These are phyloP conservation scores for Camellia japonica DNA, from an alignment of 148 eudicot genomes.

Conservation along the genomic window DNA sequence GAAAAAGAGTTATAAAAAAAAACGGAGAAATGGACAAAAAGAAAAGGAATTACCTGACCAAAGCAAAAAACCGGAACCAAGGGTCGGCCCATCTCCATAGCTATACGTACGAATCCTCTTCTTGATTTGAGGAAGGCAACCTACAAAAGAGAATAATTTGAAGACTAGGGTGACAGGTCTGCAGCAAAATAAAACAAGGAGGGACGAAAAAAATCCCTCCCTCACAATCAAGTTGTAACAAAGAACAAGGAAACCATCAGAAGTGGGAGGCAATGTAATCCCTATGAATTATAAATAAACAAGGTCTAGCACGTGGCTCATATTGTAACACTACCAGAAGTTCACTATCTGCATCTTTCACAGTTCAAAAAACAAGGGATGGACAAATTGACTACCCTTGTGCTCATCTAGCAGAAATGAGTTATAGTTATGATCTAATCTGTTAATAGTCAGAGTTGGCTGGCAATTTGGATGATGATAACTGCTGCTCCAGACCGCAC, in stretches of 20 bases:
- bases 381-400: neutral
- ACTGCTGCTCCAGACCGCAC: neutral
- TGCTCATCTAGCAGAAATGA: neutral
- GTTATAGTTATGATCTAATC: neutral
- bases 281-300: neutral
- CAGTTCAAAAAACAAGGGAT: too few relatives aligned
- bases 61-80: slow-evolving; percentile 92
- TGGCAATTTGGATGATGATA: neutral
- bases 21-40: neutral
- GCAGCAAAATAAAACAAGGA: neutral
- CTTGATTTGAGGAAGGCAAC: slow-evolving; percentile 60
- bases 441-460: neutral
- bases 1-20: neutral
- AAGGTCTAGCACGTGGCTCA: neutral
- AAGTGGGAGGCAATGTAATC: neutral
- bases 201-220: too few relatives aligned
- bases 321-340: too few relatives aligned
- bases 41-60: slow-evolving; percentile 65
- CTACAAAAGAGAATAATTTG: slow-evolving; percentile 30
- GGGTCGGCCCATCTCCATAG: slow-evolving; percentile 69
- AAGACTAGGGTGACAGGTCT: neutral
- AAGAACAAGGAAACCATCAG: too few relatives aligned
- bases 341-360: too few relatives aligned
- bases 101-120: slow-evolving; percentile 85
- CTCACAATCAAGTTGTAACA: too few relatives aligned